A percentile compares a stretch with the other conserved stretches of the same genome.
These are phyloP conservation scores for Cicer yamashitae DNA, from an alignment of 306 rosid species.

Conservation along the genomic window DNA sequence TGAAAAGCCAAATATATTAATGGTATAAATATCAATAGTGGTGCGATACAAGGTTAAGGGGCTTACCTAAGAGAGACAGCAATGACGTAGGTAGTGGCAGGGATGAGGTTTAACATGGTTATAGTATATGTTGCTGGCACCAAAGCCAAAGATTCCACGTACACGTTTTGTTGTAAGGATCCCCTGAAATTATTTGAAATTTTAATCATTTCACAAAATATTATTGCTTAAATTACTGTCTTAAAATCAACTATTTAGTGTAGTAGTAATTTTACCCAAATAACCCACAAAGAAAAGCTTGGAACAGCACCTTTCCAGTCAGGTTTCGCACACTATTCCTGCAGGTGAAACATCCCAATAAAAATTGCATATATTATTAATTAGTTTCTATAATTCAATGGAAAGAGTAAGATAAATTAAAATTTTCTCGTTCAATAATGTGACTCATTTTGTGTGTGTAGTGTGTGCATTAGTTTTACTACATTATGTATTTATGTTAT, in stretches of 20 bases:
- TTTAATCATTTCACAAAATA: not conserved
- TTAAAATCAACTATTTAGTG: not conserved
- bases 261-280: constrained; percentile 60
- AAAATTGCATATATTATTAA: not conserved
- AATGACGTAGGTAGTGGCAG: constrained; percentile 62
- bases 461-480: too few species aligned
- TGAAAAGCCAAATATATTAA: too few species aligned
- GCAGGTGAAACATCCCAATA: constrained; percentile 44
- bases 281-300: constrained; percentile 64
- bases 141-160: constrained; percentile 52
- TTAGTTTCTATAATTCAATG: not conserved
- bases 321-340: constrained; percentile 56
- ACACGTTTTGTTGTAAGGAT: constrained; percentile 55
- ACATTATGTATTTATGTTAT: too few species aligned
- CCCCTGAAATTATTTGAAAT: constrained; percentile 56
- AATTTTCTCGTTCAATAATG: not conserved
- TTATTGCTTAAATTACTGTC: constrained; percentile 2
- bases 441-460: too few species aligned
- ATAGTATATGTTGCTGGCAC: constrained; percentile 61
- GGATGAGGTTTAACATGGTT: constrained; percentile 61
- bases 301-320: constrained; percentile 52
- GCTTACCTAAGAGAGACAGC: constrained; percentile 55
- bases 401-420: not conserved
- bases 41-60: not conserved
- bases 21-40: too few species aligned